Conservation (phyloP, 139 green algal species). For the Chara braunii region DNA sequence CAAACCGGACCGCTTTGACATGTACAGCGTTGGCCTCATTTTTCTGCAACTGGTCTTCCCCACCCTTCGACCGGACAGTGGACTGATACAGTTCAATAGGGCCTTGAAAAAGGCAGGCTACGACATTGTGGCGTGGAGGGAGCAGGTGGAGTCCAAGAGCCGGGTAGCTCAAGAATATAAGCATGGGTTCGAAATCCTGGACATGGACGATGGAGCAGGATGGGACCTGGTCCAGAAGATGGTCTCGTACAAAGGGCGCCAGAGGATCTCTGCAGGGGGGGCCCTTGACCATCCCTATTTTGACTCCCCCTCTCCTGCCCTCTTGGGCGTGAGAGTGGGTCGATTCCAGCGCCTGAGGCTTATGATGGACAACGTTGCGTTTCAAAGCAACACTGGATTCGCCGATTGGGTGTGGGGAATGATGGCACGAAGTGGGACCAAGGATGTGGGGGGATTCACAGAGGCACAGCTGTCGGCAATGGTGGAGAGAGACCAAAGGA, state of each 20-base stretch:
- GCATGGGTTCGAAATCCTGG: slow-evolving; percentile 37
- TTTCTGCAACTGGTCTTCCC: slow-evolving; percentile 50
- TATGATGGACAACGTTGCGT: slow-evolving; percentile 6
- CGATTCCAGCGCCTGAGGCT: slow-evolving; percentile 5
- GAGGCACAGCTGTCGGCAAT: slow-evolving; percentile 52
- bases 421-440: slow-evolving; percentile 44
- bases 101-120: slow-evolving; percentile 51
- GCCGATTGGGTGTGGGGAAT: slow-evolving; percentile 14
- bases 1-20: slow-evolving; percentile 51
- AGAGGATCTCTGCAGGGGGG: slow-evolving; percentile 14
- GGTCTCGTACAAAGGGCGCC: slow-evolving; percentile 23
- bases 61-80: slow-evolving; percentile 39
- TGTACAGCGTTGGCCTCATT: slow-evolving; percentile 49
- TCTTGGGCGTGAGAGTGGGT: too few species aligned
- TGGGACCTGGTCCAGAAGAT: slow-evolving; percentile 24
- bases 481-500: neutral
- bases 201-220: slow-evolving; percentile 23
- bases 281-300: slow-evolving; percentile 32
- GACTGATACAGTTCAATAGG: slow-evolving; percentile 47
- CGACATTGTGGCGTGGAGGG: slow-evolving; percentile 54
- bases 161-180: neutral
- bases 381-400: slow-evolving; percentile 18
- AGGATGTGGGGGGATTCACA: slow-evolving; percentile 50
- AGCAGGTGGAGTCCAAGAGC: slow-evolving; percentile 45
- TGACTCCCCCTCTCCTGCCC: neutral